Conservation (phyloP, 2,329 filamentous ascomycete genomes). For the Nannizzia gypsea region DNA sequence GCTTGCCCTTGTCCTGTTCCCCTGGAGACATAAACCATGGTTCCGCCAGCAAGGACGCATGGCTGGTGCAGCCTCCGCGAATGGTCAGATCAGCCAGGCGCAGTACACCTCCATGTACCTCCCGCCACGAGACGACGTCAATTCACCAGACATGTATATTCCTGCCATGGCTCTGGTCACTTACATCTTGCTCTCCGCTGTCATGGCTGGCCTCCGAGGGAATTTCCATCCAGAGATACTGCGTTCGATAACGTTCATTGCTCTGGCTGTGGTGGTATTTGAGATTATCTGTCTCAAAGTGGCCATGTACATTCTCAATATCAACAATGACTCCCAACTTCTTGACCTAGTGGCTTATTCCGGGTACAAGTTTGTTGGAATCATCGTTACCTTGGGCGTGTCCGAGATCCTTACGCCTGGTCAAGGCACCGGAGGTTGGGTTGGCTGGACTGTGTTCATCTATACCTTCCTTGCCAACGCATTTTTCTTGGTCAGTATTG, state of each 20-base stretch:
- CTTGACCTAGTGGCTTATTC: constrained; percentile 91
- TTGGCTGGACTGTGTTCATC: constrained; percentile 76
- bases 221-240: constrained; percentile 90
- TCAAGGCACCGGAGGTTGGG: constrained; percentile 72
- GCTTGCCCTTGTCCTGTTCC: constrained; percentile 84
- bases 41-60: constrained; percentile 66
- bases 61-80: constrained; percentile 31
- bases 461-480: constrained; percentile 93
- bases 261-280: constrained; percentile 67
- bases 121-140: constrained; percentile 86
- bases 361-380: constrained; percentile 96
- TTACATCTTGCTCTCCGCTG: constrained; percentile 85
- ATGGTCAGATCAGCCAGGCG: constrained; percentile 52
- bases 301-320: constrained; percentile 84
- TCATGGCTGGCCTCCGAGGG: constrained; percentile 78
- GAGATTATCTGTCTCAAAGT: constrained; percentile 87
- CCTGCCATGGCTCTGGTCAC: constrained; percentile 96
- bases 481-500: constrained; percentile 69
- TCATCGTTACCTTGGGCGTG: constrained; percentile 75
- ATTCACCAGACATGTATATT: constrained; percentile 99
- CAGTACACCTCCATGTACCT: constrained; percentile 53
- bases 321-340: constrained; percentile 86
- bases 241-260: constrained; percentile 75
- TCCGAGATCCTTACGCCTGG: constrained; percentile 68
- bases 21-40: constrained; percentile 97